These are phyloP conservation scores for Huiozyma naganishii DNA, from an alignment of 805 yeast genomes.

Conservation along the genomic window DNA sequence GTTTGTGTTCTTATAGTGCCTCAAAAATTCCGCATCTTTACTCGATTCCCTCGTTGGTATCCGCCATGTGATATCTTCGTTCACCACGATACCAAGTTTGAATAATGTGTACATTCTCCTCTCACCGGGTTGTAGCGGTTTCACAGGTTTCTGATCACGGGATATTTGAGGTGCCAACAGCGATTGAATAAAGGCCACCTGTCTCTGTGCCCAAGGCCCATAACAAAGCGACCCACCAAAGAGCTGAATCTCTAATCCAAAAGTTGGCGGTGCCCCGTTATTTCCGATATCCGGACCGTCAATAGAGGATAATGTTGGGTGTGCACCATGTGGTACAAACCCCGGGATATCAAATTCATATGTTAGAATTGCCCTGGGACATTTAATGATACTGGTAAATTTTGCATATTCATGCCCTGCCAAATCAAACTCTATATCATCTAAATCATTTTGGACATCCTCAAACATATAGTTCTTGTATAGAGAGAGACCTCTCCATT, in stretches of 20 bases:
- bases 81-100: slow-evolving; percentile 41
- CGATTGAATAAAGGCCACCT: slow-evolving; percentile 52
- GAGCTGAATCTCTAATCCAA: slow-evolving; percentile 50
- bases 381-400: slow-evolving; percentile 55
- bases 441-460: slow-evolving; percentile 23
- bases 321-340: slow-evolving; percentile 33
- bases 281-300: slow-evolving; percentile 49
- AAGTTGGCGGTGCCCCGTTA: slow-evolving; percentile 45
- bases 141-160: slow-evolving; percentile 40
- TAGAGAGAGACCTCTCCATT: slow-evolving; percentile 73
- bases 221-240: slow-evolving; percentile 60
- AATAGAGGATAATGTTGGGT: slow-evolving; percentile 20
- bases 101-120: slow-evolving; percentile 48
- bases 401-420: slow-evolving; percentile 68
- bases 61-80: slow-evolving; percentile 58
- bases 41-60: slow-evolving; percentile 79
- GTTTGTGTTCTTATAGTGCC: slow-evolving; percentile 24
- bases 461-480: slow-evolving; percentile 39
- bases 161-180: slow-evolving; percentile 60
- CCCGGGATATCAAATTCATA: slow-evolving; percentile 74
- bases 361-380: slow-evolving; percentile 41
- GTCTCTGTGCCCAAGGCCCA: slow-evolving; percentile 96
- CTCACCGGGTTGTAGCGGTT: slow-evolving; percentile 37
- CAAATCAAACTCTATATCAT: slow-evolving; percentile 25
- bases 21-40: slow-evolving; percentile 47